Evolutionary conservation across 768 basidiomycete genomes (phyloP).

Genomic region (Clathrus columnatus): DNA sequence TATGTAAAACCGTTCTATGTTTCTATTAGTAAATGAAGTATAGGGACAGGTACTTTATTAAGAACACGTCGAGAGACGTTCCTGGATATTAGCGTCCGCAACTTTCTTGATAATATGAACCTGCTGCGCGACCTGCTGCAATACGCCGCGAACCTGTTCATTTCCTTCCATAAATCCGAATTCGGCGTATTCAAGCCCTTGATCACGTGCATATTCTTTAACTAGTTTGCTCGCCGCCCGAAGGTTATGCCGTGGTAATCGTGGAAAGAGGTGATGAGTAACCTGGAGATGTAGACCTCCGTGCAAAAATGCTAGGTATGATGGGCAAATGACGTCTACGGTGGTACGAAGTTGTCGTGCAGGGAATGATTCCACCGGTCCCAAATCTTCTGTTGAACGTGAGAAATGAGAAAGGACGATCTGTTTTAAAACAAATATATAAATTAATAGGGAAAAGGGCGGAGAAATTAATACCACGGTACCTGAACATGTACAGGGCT

Average conservation of each 20-base stretch:
- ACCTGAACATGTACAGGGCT: conserved; percentile 95
- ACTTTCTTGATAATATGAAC: conserved; percentile 74
- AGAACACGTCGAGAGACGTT: conserved; percentile 35
- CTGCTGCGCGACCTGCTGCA: conserved; percentile 83
- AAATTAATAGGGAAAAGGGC: not conserved
- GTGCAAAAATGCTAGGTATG: conserved; percentile 80
- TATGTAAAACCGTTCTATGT: too few species aligned
- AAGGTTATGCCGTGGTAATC: conserved; percentile 90
- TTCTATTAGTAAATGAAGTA: too few species aligned
- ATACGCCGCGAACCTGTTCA: conserved; percentile 69
- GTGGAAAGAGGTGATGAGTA: conserved; percentile 94
- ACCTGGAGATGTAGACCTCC: conserved; percentile 98
- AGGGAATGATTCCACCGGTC: conserved; percentile 84
- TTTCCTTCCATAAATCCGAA: conserved; percentile 89
- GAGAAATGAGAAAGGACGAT: conserved; percentile 98
- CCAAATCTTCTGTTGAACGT: conserved; percentile 87
- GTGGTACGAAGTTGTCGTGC: conserved; percentile 96
- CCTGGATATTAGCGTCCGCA: conserved; percentile 62
- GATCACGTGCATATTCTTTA: conserved; percentile 80
- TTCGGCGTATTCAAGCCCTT: conserved; percentile 80
- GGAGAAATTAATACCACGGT: conserved; percentile 14
- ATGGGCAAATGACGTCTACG: conserved; percentile 84
- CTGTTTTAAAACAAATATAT: conserved; percentile 25
- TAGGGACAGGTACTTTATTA: too few species aligned
- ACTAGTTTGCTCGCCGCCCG: conserved; percentile 73